phyloP scores from a whole-genome alignment of 495 filamentous ascomycete species.

The Opeltia flavorubescens region DNA sequence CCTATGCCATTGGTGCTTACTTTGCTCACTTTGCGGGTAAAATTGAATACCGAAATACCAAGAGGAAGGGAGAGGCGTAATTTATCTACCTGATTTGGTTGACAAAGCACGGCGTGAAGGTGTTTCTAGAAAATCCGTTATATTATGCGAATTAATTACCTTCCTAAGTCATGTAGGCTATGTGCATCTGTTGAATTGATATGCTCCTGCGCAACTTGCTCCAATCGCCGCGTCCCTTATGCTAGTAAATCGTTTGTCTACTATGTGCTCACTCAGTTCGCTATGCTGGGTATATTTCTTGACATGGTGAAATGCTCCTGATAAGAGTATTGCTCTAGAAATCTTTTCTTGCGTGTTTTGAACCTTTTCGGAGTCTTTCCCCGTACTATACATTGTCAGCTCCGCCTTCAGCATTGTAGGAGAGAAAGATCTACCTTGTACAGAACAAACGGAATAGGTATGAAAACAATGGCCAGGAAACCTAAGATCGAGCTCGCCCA shows the following conservation, averaged over 20 bases:
- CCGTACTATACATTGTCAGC: constrained; percentile 15
- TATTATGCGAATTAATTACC: background rate
- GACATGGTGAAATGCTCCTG: background rate
- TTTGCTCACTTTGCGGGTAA: background rate
- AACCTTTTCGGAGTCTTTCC: constrained; percentile 16
- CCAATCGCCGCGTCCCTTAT: background rate
- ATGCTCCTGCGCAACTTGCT: background rate
- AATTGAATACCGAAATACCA: background rate
- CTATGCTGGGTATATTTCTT: background rate
- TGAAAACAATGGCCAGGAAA: constrained; percentile 31
- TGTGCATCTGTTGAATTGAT: background rate
- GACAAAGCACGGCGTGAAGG: background rate
- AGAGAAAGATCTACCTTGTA: constrained; percentile 16
- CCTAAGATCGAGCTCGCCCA: constrained; percentile 51
- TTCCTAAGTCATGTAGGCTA: background rate
- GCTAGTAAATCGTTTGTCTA: background rate
- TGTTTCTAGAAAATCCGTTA: background rate
- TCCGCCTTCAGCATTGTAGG: background rate
- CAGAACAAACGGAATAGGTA: constrained; percentile 27
- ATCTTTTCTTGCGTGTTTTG: constrained; percentile 21
- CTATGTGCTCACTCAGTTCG: background rate
- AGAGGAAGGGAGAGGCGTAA: background rate
- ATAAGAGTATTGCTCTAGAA: constrained; percentile 7
- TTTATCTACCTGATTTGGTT: background rate
- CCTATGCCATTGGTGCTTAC: background rate